These are phyloP conservation scores for Zhuliangozyma blackwelliae DNA, from an alignment of 1,139 yeast genomes.

Conservation along the genomic window DNA sequence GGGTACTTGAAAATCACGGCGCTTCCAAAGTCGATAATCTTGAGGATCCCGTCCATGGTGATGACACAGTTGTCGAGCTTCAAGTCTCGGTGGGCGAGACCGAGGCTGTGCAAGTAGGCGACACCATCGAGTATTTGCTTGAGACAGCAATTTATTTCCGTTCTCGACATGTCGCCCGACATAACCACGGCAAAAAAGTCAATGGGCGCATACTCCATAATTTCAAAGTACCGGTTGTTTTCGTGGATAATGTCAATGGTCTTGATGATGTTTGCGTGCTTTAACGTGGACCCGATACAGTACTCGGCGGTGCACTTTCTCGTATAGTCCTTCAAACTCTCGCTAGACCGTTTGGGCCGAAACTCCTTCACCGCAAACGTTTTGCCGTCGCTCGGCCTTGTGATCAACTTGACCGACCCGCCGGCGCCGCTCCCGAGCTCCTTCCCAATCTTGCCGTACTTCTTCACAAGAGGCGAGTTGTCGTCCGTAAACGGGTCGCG, in stretches of 20 bases:
- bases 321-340: slow-evolving; percentile 82
- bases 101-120: slow-evolving; percentile 76
- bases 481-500: slow-evolving; percentile 46
- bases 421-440: slow-evolving; percentile 97
- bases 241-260: slow-evolving; percentile 91
- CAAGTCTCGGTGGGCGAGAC: slow-evolving; percentile 92
- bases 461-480: slow-evolving; percentile 67
- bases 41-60: slow-evolving; percentile 78
- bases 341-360: slow-evolving; percentile 79
- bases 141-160: slow-evolving; percentile 85
- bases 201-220: slow-evolving; percentile 96
- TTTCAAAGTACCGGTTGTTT: slow-evolving; percentile 81
- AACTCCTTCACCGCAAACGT: slow-evolving; percentile 97
- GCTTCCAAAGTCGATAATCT: slow-evolving; percentile 93
- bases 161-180: slow-evolving; percentile 88
- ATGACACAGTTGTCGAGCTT: slow-evolving; percentile 94
- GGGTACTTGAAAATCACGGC: slow-evolving; percentile 95
- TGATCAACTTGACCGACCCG: slow-evolving; percentile 86
- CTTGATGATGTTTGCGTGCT: slow-evolving; percentile 90
- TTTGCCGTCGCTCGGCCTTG: slow-evolving; percentile 73
- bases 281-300: slow-evolving; percentile 93
- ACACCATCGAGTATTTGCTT: slow-evolving; percentile 86
- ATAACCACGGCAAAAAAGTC: slow-evolving; percentile 97
- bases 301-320: slow-evolving; percentile 96
- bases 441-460: slow-evolving; percentile 87